These are phyloP conservation scores for Zalaria sp. DNA, from an alignment of 2,329 filamentous ascomycete genomes.

Conservation along the genomic window DNA sequence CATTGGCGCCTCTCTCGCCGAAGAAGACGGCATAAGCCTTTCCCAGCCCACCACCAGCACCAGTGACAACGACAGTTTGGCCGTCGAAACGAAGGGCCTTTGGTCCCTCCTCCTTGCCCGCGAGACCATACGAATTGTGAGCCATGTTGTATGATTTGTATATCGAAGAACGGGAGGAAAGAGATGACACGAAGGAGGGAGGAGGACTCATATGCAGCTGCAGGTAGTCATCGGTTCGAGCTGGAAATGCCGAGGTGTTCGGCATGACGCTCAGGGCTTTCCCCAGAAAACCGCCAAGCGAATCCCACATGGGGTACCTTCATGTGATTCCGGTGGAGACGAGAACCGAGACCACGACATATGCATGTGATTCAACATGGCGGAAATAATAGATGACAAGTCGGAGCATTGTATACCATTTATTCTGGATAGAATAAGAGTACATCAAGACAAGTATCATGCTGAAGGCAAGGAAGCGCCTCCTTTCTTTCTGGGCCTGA, in stretches of 20 bases:
- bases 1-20: slow-evolving; percentile 77
- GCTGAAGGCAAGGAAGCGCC: slow-evolving; percentile 23
- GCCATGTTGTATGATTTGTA: slow-evolving; percentile 6
- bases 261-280: too few species aligned
- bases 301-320: too few species aligned
- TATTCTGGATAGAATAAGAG: slow-evolving; percentile 46
- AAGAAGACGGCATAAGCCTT: slow-evolving; percentile 82
- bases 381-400: slow-evolving; percentile 59
- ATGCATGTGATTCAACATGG: slow-evolving; percentile 18
- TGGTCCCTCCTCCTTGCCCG: not conserved
- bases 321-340: too few species aligned
- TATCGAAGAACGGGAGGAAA: slow-evolving; percentile 2
- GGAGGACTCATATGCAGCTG: not conserved
- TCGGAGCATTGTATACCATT: slow-evolving; percentile 65
- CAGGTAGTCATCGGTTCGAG: too few species aligned
- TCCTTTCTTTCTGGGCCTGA: slow-evolving; percentile 77
- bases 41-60: slow-evolving; percentile 69
- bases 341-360: too few species aligned
- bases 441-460: slow-evolving; percentile 31
- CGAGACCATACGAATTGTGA: slow-evolving; percentile 7
- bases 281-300: too few species aligned
- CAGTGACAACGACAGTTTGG: slow-evolving; percentile 80
- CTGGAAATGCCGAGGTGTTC: too few species aligned
- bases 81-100: slow-evolving; percentile 61
- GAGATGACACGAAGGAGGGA: slow-evolving; percentile 1